A percentile compares a stretch with the other conserved stretches of the same genome.
These are phyloP conservation scores for Trametes hirsuta DNA, from an alignment of 1,284 basidiomycete genomes.

Conservation along the genomic window DNA sequence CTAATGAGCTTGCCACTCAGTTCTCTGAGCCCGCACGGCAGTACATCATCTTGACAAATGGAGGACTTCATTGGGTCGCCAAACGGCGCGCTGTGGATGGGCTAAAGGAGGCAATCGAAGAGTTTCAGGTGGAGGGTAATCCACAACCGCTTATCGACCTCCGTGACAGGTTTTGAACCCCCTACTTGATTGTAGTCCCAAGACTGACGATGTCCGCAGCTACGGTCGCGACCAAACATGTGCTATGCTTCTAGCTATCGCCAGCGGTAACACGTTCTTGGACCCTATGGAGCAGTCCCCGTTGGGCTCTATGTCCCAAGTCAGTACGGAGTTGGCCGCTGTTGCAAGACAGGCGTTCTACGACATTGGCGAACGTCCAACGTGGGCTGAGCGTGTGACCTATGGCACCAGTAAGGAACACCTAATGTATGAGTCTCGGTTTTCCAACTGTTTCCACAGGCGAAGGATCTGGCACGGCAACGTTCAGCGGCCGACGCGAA, in stretches of 20 bases:
- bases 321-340: conserved; percentile 63
- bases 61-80: conserved; percentile 81
- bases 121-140: conserved; percentile 67
- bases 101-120: conserved; percentile 74
- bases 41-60: conserved; percentile 87
- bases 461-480: conserved; percentile 72
- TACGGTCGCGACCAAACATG: conserved; percentile 90
- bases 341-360: conserved; percentile 83
- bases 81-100: conserved; percentile 87
- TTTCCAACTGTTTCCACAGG: conserved; percentile 38
- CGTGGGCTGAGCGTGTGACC: conserved; percentile 77
- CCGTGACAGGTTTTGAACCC: conserved; percentile 58
- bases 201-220: conserved; percentile 42
- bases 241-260: conserved; percentile 86
- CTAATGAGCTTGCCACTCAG: conserved; percentile 84
- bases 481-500: conserved; percentile 88
- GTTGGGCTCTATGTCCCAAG: conserved; percentile 51
- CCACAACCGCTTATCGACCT: conserved; percentile 74
- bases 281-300: conserved; percentile 52
- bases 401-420: conserved; percentile 55
- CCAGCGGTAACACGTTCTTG: conserved; percentile 76
- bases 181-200: not conserved
- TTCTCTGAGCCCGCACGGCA: conserved; percentile 73
- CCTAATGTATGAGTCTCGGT: not conserved
- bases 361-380: conserved; percentile 81